Percentiles rank a stretch among this genome's conserved stretches.
phyloP scores from a whole-genome alignment of 2,329 filamentous ascomycete genomes.

The Dendrostoma leiphaemia region DNA sequence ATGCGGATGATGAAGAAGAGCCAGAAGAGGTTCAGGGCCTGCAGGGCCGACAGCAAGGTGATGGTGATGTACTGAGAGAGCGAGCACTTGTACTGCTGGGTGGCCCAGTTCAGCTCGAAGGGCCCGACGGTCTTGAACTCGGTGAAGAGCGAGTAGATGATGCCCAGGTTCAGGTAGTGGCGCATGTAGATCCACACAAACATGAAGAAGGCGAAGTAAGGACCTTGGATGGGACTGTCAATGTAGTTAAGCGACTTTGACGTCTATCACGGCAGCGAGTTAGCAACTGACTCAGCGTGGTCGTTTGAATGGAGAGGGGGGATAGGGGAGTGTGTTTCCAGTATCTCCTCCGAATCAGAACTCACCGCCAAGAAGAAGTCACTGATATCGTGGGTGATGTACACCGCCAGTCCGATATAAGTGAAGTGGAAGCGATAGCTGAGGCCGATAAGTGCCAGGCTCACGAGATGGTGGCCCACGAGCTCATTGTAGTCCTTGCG shows the following conservation, averaged over 20 bases:
- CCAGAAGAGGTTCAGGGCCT: slow-evolving; percentile 80
- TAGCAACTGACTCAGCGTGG: slow-evolving; percentile 8
- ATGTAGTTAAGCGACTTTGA: slow-evolving; percentile 93
- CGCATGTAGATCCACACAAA: slow-evolving; percentile 84
- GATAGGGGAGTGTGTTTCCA: too few species aligned
- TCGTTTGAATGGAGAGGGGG: background rate
- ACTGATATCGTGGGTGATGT: slow-evolving; percentile 90
- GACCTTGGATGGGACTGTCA: slow-evolving; percentile 72
- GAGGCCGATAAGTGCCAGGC: slow-evolving; percentile 75
- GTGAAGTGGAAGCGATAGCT: slow-evolving; percentile 97
- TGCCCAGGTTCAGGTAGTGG: slow-evolving; percentile 78
- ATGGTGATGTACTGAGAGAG: slow-evolving; percentile 68
- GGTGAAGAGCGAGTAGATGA: slow-evolving; percentile 72
- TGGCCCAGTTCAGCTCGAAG: slow-evolving; percentile 74
- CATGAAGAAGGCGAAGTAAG: slow-evolving; percentile 84
- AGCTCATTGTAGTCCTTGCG: slow-evolving; percentile 95
- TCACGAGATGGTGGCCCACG: slow-evolving; percentile 88
- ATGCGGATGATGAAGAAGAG: slow-evolving; percentile 75
- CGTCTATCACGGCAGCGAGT: slow-evolving; percentile 49
- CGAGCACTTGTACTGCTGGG: slow-evolving; percentile 73
- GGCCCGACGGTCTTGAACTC: slow-evolving; percentile 74
- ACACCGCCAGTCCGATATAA: slow-evolving; percentile 89
- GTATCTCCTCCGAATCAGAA: too few species aligned
- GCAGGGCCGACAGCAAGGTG: slow-evolving; percentile 61
- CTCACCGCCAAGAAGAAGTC: slow-evolving; percentile 93